Base-by-base conservation (phyloP, 768 basidiomycete species). In the Favolaschia claudopus region DNA sequence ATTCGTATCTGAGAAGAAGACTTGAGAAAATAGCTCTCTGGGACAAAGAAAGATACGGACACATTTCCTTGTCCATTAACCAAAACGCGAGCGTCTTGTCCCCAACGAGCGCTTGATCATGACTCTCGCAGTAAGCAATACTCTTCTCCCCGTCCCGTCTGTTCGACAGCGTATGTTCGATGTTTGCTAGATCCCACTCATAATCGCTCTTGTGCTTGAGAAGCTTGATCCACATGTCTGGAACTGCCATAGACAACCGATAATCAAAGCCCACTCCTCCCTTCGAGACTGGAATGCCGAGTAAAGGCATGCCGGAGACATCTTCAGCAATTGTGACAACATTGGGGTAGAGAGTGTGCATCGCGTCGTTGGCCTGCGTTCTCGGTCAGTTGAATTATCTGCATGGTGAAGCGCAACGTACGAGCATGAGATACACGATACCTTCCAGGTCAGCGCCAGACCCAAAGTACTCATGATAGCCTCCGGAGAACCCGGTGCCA, bases 51-150 rank as follows among this genome's bases (percentile, higher is more conserved):
- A 19, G 31, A 19, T 9, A 80, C 87, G 67, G 81, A 95, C 96
- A 98, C 97, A 99, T 99, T 76, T 99, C 97, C 76, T 96, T 96
- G 76, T 99, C 97, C 97, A 99, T 99, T 56, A 99, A 76, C 97
- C 97, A 99, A 76, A 99, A 99, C 4, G 97, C 97, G 40, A 99
- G 69, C 3, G 96, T 99, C 80, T 99, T 99, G 79, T 99, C 97
- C 13, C 97, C 97, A 0, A 99, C 97, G 27, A 99, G 84, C 14
- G 97, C 96, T 72, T 99, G 97, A 74, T 99, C 96, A 64, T 99
- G 97, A 66, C 92, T 95, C 77, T 99, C 97, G 48, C 90, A 91
- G 53, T 94, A 95, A 0, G 95, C 93, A 47, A 99, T 86, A 64
- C 92, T 95, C 78, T 88, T 93, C 79, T 99, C 97, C 22, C 87